Percentiles rank a stretch among this genome's conserved stretches.
Evolutionary conservation across 2,329 filamentous ascomycete species (phyloP).

Genomic region (Thelonectria olida): DNA sequence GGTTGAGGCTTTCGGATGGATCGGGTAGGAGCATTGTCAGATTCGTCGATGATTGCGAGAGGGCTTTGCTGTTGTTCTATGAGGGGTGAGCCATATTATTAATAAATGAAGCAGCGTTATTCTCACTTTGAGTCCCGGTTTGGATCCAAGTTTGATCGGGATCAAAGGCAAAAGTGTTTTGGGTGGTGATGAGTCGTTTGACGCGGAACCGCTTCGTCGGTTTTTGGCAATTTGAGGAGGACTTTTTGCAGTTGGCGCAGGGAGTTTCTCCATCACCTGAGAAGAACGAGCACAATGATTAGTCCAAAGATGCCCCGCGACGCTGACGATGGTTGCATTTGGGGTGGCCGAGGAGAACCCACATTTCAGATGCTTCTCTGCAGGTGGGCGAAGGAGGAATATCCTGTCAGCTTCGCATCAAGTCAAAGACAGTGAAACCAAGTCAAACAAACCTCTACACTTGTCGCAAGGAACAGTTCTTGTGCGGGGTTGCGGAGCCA

Average conservation of each 20-base stretch:
- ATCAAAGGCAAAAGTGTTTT: constrained; percentile 25
- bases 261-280: constrained; percentile 22
- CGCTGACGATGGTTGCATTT: neutral
- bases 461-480: constrained; percentile 28
- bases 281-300: neutral
- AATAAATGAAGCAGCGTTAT: neutral
- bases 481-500: constrained; percentile 26
- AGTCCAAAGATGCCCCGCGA: neutral
- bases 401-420: neutral
- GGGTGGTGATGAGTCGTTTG: constrained; percentile 24
- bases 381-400: neutral
- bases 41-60: constrained; percentile 20
- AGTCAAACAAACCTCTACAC: constrained; percentile 21
- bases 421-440: neutral
- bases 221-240: constrained; percentile 8
- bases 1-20: neutral
- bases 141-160: constrained; percentile 26
- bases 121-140: constrained; percentile 14
- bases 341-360: neutral
- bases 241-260: constrained; percentile 24
- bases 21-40: constrained; percentile 1
- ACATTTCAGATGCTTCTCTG: constrained; percentile 31
- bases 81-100: neutral
- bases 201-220: constrained; percentile 21
- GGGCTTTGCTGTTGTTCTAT: neutral